Conservation (phyloP, 2,329 filamentous ascomycete species). For the Dothiorella sarmentorum region DNA sequence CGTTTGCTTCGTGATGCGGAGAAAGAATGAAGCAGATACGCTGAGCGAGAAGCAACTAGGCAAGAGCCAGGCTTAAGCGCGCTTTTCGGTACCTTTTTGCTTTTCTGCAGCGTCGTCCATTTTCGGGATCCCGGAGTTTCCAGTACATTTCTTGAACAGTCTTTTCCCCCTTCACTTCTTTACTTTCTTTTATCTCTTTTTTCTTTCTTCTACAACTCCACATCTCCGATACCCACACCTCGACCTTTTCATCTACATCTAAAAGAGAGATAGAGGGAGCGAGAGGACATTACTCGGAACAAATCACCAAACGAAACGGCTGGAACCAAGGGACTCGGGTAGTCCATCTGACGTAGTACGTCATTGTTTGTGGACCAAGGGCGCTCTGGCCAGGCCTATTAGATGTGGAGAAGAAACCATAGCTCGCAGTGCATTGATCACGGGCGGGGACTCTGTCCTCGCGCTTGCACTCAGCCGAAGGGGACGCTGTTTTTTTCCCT, state of each 20-base stretch:
- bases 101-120: background rate
- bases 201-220: background rate
- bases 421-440: too few relatives aligned
- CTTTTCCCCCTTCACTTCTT: background rate
- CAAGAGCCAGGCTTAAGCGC: background rate
- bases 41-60: constrained; percentile 4
- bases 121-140: background rate
- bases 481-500: background rate
- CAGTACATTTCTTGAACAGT: background rate
- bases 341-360: too few relatives aligned
- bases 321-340: background rate
- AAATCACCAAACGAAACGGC: background rate
- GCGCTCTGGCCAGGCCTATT: too few relatives aligned
- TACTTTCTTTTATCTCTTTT: background rate
- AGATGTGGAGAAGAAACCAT: background rate
- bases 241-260: background rate
- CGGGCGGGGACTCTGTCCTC: too few relatives aligned
- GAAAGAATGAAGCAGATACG: background rate
- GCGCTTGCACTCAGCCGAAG: too few relatives aligned
- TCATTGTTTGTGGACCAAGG: background rate
- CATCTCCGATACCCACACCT: background rate
- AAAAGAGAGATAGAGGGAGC: background rate
- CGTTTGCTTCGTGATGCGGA: background rate
- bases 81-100: background rate
- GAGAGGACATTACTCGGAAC: background rate